These are phyloP conservation scores for Papiliotrema fonsecae DNA, from an alignment of 1,284 basidiomycete genomes.

Conservation along the genomic window DNA sequence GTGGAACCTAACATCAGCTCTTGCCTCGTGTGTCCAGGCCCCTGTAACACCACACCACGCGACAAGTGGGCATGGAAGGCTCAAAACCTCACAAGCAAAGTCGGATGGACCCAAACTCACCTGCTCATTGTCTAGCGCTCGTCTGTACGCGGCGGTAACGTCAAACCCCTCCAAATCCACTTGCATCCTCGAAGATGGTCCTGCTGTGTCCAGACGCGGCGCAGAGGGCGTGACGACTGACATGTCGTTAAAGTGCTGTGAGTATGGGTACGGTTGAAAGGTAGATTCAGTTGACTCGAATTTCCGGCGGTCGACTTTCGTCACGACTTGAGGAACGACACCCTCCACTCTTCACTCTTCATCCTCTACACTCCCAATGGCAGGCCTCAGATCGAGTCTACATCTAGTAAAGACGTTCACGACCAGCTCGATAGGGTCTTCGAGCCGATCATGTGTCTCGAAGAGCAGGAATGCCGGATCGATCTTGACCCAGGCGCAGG, in stretches of 20 bases:
- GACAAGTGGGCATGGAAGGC: no score
- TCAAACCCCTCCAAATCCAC: conserved; percentile 29
- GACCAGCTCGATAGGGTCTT: no score
- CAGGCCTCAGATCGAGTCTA: no score
- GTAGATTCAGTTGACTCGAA: background rate
- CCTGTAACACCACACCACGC: no score
- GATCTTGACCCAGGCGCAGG: no score
- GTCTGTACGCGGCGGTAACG: conserved; percentile 40
- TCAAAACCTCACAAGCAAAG: no score
- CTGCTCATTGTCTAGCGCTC: conserved; percentile 40
- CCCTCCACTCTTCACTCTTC: no score
- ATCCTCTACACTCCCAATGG: no score
- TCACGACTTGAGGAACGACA: no score
- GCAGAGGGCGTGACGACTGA: background rate
- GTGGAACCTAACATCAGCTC: conserved; percentile 26
- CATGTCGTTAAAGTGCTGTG: background rate
- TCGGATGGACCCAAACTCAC: conserved; percentile 18
- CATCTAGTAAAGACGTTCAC: no score
- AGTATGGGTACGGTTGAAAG: background rate
- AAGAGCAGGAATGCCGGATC: no score
- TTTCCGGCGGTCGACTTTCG: background rate
- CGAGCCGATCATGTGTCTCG: no score
- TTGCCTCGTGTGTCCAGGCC: background rate
- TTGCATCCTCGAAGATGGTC: conserved; percentile 4
- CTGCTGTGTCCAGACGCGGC: background rate